These are phyloP conservation scores for Tricholoma sp. DNA, from an alignment of 768 basidiomycete species.

Conservation along the genomic window DNA sequence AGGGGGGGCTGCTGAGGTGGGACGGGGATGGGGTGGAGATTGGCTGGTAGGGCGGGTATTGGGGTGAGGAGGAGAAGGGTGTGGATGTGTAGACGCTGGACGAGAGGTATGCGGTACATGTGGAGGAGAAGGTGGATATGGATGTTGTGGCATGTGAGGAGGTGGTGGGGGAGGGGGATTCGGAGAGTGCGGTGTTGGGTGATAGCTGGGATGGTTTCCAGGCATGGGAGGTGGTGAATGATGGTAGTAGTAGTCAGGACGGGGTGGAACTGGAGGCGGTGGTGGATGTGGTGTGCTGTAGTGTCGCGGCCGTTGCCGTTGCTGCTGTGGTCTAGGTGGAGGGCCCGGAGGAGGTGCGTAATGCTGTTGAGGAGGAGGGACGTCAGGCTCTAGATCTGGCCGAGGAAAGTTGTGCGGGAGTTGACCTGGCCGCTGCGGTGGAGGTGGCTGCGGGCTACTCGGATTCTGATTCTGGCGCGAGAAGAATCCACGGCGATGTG, in stretches of 20 bases:
- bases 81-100: constrained; percentile 17
- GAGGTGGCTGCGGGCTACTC: constrained; percentile 22
- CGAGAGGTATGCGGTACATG: constrained; percentile 11
- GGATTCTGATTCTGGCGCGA: constrained; percentile 33
- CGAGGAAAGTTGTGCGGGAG: constrained; percentile 44
- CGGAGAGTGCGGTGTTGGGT: constrained; percentile 10
- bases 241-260: constrained; percentile 13
- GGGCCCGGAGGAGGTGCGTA: constrained; percentile 15
- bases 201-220: constrained; percentile 6
- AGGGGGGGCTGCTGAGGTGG: constrained; percentile 33
- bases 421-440: constrained; percentile 26
- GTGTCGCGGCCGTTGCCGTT: constrained; percentile 9
- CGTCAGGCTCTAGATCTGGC: constrained; percentile 56
- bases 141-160: neutral
- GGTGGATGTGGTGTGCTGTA: constrained; percentile 19
- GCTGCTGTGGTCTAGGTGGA: constrained; percentile 14
- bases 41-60: constrained; percentile 17
- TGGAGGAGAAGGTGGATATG: constrained; percentile 5
- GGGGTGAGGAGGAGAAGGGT: constrained; percentile 16
- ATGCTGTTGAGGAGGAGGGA: constrained; percentile 21
- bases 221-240: constrained; percentile 9
- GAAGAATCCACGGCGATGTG: constrained; percentile 39
- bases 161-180: constrained; percentile 12
- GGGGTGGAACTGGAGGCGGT: constrained; percentile 18
- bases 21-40: constrained; percentile 36